Conservation (phyloP, 805 yeast genomes). For the Yamadazyma paraphyllophila region DNA sequence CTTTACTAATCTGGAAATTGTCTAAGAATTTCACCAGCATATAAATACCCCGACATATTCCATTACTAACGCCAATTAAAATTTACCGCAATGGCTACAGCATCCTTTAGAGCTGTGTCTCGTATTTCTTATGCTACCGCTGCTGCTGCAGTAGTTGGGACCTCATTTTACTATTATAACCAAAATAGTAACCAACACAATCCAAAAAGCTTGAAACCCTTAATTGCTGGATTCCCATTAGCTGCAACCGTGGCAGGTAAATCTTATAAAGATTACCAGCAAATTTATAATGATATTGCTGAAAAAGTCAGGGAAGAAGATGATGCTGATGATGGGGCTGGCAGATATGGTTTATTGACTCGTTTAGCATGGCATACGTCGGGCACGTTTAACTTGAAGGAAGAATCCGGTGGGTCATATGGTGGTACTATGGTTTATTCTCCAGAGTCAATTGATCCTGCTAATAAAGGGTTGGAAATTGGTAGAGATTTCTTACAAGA, state of each 20-base stretch:
- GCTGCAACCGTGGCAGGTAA: conserved; percentile 37
- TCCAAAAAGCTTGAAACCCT: conserved; percentile 12
- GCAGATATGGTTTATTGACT: conserved; percentile 35
- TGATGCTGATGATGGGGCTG: conserved; percentile 37
- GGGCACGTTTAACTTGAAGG: conserved; percentile 29
- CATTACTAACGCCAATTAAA: neutral
- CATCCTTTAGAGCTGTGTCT: conserved; percentile 1
- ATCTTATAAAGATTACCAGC: conserved; percentile 54
- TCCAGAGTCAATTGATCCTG: conserved; percentile 32
- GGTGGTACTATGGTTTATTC: conserved; percentile 37
- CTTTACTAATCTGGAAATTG: conserved; percentile 4
- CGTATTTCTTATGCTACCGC: neutral
- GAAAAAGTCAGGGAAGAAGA: conserved; percentile 48
- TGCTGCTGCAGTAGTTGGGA: conserved; percentile 15
- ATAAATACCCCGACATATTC: neutral
- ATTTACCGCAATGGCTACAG: neutral
- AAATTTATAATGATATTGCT: conserved; percentile 73
- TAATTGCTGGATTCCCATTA: conserved; percentile 16
- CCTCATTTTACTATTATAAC: conserved; percentile 19
- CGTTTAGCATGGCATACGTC: conserved; percentile 42
- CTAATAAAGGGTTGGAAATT: conserved; percentile 62
- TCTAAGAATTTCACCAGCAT: neutral
- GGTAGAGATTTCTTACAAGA: conserved; percentile 58
- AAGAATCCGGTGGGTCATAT: conserved; percentile 34
- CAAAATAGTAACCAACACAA: conserved; percentile 16